Percentiles rank a stretch among this genome's conserved stretches.
Conservation (phyloP, 345 rosid genomes). For the Lenwebbia sp. region DNA sequence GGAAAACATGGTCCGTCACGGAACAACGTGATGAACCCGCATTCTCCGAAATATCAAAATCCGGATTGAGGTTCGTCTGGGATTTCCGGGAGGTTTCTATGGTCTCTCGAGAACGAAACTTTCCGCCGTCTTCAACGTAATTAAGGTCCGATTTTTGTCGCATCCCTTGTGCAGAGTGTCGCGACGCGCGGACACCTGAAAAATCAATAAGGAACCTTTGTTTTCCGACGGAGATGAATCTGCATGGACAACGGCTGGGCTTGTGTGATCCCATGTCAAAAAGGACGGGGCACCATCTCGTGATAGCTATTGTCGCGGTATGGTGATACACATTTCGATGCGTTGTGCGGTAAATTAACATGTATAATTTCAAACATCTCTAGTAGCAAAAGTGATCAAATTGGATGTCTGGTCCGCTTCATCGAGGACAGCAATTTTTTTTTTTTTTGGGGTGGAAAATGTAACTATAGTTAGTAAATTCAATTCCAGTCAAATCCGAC, state of each 20-base stretch:
- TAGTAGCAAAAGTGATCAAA: too few species aligned
- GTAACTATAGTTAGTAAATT: too few species aligned
- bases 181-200: fast-evolving
- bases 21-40: not conserved
- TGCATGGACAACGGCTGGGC: not conserved
- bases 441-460: too few species aligned
- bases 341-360: too few species aligned
- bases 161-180: fast-evolving
- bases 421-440: too few species aligned
- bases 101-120: not conserved
- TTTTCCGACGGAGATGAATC: too few species aligned
- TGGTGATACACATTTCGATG: too few species aligned
- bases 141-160: fast-evolving
- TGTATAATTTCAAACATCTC: too few species aligned
- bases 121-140: not conserved
- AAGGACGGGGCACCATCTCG: not conserved
- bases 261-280: not conserved
- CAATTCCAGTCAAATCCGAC: too few species aligned
- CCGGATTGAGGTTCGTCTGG: not conserved
- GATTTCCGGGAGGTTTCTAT: not conserved
- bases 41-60: fast-evolving
- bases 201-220: not conserved
- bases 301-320: too few species aligned
- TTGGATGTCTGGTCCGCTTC: too few species aligned
- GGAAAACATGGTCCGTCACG: not conserved